Percentiles rank a stretch among this genome's conserved stretches.
These are phyloP conservation scores for Pythium grandisporangium DNA, from an alignment of 352 stramenopile genomes.

Conservation along the genomic window DNA sequence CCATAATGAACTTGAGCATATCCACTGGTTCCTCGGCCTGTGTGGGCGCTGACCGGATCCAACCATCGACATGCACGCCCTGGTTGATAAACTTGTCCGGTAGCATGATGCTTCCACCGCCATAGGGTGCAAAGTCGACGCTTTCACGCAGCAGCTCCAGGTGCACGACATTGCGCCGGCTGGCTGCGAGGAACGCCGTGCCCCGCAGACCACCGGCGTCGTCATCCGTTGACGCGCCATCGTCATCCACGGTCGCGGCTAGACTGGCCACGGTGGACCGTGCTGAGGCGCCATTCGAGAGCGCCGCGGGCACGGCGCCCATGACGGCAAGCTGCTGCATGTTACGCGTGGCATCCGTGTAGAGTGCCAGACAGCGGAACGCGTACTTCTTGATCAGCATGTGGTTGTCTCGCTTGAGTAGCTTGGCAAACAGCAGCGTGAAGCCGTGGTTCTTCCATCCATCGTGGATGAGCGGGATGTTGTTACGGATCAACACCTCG, in stretches of 20 bases:
- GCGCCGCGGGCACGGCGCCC: background rate
- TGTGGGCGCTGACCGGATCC: slow-evolving; percentile 68
- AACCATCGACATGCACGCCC: slow-evolving; percentile 76
- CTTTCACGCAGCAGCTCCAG: slow-evolving; percentile 73
- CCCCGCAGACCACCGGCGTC: slow-evolving; percentile 20
- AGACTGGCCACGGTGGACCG: slow-evolving; percentile 17
- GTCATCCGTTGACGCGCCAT: slow-evolving; percentile 34
- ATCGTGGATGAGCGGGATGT: slow-evolving; percentile 50
- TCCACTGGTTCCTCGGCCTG: slow-evolving; percentile 82
- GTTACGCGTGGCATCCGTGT: slow-evolving; percentile 68
- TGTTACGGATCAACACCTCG: slow-evolving; percentile 74
- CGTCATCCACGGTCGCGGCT: slow-evolving; percentile 24
- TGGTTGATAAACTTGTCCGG: slow-evolving; percentile 80
- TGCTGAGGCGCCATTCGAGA: slow-evolving; percentile 11
- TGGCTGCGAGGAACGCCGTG: slow-evolving; percentile 22
- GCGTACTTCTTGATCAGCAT: slow-evolving; percentile 87
- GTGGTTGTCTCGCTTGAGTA: slow-evolving; percentile 81
- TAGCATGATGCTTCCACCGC: slow-evolving; percentile 67
- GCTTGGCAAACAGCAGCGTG: slow-evolving; percentile 75
- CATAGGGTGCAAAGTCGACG: slow-evolving; percentile 82
- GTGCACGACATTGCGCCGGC: slow-evolving; percentile 52
- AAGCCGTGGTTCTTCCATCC: slow-evolving; percentile 81
- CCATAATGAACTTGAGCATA: slow-evolving; percentile 88
- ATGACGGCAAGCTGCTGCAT: slow-evolving; percentile 51
- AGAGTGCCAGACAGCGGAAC: slow-evolving; percentile 77